Base-by-base conservation (phyloP, 139 green algal genomes). In the Medakamo hakoo region DNA sequence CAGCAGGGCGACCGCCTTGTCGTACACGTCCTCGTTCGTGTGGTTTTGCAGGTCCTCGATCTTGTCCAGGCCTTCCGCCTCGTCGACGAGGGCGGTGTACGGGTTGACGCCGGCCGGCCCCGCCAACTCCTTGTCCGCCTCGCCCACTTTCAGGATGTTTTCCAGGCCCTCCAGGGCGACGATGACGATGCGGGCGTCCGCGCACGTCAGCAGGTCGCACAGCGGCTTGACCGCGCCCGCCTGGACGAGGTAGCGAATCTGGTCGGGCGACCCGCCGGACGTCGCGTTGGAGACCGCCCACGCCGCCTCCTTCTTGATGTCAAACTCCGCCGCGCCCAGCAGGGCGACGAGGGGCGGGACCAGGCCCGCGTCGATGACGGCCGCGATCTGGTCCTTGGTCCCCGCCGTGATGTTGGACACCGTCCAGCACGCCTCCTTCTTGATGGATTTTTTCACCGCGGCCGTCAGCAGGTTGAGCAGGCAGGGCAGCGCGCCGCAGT, bases 231-330 rank as follows among this genome's bases (percentile, higher is more conserved):
- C 95, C 77, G 78, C 90, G 52, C 84, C 84, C n/a, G 76, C 66
- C 5, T 79, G 63, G 14, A 98, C 93, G 29, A 99, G 77, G 64
- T 83, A 90, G 61, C 79, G 77, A 64, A 95, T 89, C 76, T 94
- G 84, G 1, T 83, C 77, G 63, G 82, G 63, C 68, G 75, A 87
- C 30, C 92, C 92, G 58, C 93, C 92, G 23, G 79, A 92, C 32
- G 93, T 99, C 5, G 93, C 93, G 71, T 99, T 99, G 71, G 79
- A 92, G 64, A 99, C 95, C 23, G 93, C 93, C 93, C 93, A 99
- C 0, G 93, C 93, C 49, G 89, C 91, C 73, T 99, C 93, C 78
- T 98, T 98, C 73, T 96, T 97, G 76, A 99, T 96, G 80, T 99
- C 93, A 74, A 98, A 98, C 79, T 99, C 93, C 1, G 91, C 58